Conservation (phyloP, 495 filamentous ascomycete species). For the Penicillium subrubescens region DNA sequence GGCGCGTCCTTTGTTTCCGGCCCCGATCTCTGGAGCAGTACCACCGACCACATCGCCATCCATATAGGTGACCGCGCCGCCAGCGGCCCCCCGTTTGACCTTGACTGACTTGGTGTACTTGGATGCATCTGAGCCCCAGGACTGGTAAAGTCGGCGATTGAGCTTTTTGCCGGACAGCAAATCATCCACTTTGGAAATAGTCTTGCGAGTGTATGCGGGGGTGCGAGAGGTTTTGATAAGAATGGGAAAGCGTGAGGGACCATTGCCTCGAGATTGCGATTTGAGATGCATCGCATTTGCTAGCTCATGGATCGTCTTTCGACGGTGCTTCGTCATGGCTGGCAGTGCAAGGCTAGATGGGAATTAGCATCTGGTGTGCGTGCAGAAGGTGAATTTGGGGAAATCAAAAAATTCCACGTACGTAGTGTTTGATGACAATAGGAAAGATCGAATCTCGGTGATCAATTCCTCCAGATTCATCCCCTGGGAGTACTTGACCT, state of each 20-base stretch:
- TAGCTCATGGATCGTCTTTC: conserved; percentile 76
- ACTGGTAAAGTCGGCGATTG: conserved; percentile 36
- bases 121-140: conserved; percentile 27
- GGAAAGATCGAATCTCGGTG: conserved; percentile 69
- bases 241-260: conserved; percentile 71
- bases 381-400: not conserved
- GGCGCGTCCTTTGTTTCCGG: conserved; percentile 78
- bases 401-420: conserved; percentile 36
- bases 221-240: conserved; percentile 74
- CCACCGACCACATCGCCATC: conserved; percentile 92
- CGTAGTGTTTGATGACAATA: conserved; percentile 65
- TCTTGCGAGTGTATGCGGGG: conserved; percentile 49
- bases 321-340: conserved; percentile 76
- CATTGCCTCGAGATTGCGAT: conserved; percentile 80
- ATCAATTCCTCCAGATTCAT: conserved; percentile 73
- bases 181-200: conserved; percentile 38
- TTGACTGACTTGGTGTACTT: conserved; percentile 25
- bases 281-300: conserved; percentile 72
- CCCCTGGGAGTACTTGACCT: conserved; percentile 70
- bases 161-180: conserved; percentile 37
- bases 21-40: conserved; percentile 78
- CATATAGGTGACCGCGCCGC: conserved; percentile 59
- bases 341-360: conserved; percentile 69
- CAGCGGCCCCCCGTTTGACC: conserved; percentile 39
- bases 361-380: not conserved